Percentiles rank a stretch among this genome's conserved stretches.
Conservation (phyloP, 495 filamentous ascomycete species). For the Penicillium arizonense region DNA sequence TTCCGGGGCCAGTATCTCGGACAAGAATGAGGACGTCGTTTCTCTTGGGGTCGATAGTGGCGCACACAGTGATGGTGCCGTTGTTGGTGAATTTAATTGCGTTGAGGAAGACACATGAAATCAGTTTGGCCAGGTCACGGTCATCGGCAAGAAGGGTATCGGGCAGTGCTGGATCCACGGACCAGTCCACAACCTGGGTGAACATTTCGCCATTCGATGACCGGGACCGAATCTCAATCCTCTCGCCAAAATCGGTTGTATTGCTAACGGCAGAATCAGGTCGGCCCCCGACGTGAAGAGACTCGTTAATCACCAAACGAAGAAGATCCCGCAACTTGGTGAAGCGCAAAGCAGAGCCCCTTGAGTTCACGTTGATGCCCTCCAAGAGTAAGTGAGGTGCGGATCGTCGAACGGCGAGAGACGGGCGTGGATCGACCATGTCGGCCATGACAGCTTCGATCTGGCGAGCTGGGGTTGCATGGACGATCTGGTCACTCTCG, state of each 20-base stretch:
- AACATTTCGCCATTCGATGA: slow-evolving; percentile 58
- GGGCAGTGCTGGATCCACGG: slow-evolving; percentile 63
- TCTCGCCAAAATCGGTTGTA: slow-evolving; percentile 62
- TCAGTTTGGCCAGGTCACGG: slow-evolving; percentile 68
- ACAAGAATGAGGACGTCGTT: slow-evolving; percentile 62
- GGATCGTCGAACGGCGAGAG: slow-evolving; percentile 40
- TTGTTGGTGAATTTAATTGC: slow-evolving; percentile 78
- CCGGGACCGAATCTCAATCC: slow-evolving; percentile 60
- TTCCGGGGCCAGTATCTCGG: slow-evolving; percentile 70
- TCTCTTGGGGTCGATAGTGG: slow-evolving; percentile 46
- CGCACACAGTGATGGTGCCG: slow-evolving; percentile 62
- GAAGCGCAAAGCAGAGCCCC: slow-evolving; percentile 49
- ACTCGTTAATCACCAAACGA: slow-evolving; percentile 66
- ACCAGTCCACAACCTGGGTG: slow-evolving; percentile 64
- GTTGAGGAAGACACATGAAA: slow-evolving; percentile 74
- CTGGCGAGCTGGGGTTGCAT: slow-evolving; percentile 36
- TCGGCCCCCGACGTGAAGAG: slow-evolving; percentile 66
- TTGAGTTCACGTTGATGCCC: slow-evolving; percentile 42
- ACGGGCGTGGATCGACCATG: slow-evolving; percentile 41
- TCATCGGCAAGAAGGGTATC: slow-evolving; percentile 68
- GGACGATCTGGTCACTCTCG: slow-evolving; percentile 47
- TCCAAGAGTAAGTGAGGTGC: slow-evolving; percentile 43
- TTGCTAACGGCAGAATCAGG: slow-evolving; percentile 66
- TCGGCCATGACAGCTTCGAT: slow-evolving; percentile 45
- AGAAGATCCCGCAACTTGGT: slow-evolving; percentile 65